A percentile compares a stretch with the other conserved stretches of the same genome.
Conservation (phyloP, 2,329 filamentous ascomycete species). For the Apiospora saccharicola region DNA sequence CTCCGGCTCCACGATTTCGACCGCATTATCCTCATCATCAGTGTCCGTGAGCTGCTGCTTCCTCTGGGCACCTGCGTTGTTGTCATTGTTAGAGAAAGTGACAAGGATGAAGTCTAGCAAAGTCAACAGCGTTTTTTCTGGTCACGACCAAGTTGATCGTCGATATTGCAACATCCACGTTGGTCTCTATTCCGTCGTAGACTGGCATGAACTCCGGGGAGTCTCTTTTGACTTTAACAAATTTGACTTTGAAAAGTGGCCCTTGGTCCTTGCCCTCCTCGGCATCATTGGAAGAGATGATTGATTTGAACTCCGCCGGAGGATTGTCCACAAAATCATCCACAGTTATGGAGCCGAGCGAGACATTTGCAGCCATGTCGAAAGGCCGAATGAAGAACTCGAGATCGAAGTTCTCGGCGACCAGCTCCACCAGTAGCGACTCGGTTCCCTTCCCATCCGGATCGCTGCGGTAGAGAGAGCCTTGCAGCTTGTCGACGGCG, state of each 20-base stretch:
- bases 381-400: slow-evolving; percentile 88
- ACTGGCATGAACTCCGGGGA: slow-evolving; percentile 93
- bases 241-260: slow-evolving; percentile 88
- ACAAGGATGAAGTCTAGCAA: slow-evolving; percentile 92
- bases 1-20: slow-evolving; percentile 49
- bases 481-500: slow-evolving; percentile 91
- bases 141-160: slow-evolving; percentile 98
- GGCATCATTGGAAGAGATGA: slow-evolving; percentile 82
- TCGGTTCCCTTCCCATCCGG: slow-evolving; percentile 79
- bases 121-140: slow-evolving; percentile 87
- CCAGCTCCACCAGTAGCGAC: slow-evolving; percentile 84
- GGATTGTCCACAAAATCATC: slow-evolving; percentile 95
- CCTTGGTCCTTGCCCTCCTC: slow-evolving; percentile 79
- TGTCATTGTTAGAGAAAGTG: slow-evolving; percentile 77
- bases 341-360: slow-evolving; percentile 83
- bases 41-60: slow-evolving; percentile 31
- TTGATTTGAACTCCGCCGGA: slow-evolving; percentile 91
- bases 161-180: slow-evolving; percentile 88
- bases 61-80: slow-evolving; percentile 18
- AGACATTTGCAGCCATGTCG: slow-evolving; percentile 92
- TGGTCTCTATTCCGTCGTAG: slow-evolving; percentile 93
- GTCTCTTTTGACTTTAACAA: slow-evolving; percentile 85
- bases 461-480: slow-evolving; percentile 89
- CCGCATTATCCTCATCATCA: slow-evolving; percentile 46
- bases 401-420: slow-evolving; percentile 87